A percentile compares a stretch with the other conserved stretches of the same genome.
phyloP scores from a whole-genome alignment of 176 grass and related monocot species.

The Pharus latifolius region DNA sequence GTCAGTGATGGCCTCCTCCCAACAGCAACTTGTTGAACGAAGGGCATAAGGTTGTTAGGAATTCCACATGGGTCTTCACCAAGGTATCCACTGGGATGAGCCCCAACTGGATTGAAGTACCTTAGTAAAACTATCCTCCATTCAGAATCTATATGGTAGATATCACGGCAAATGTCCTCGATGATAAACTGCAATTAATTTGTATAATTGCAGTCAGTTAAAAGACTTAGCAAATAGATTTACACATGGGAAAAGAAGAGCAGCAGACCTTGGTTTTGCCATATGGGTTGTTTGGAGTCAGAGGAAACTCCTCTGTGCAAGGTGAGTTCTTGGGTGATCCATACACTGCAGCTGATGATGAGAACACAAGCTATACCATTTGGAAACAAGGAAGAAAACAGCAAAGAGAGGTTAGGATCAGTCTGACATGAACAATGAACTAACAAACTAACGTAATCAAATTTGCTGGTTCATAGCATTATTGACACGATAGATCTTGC shows the following conservation, averaged over 20 bases:
- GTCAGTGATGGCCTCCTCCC: conserved; percentile 75
- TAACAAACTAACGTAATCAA: not conserved
- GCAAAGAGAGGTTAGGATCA: not conserved
- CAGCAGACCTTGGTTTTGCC: conserved; percentile 78
- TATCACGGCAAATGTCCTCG: conserved; percentile 87
- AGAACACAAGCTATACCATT: conserved; percentile 86
- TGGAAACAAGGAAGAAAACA: not conserved
- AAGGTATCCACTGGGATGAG: conserved; percentile 84
- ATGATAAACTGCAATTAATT: conserved; percentile 66
- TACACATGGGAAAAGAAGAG: conserved; percentile 9
- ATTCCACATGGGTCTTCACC: conserved; percentile 88
- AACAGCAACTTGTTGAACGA: conserved; percentile 97
- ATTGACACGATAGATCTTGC: not conserved
- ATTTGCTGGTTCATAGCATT: not conserved
- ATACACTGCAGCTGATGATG: conserved; percentile 94
- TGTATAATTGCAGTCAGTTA: conserved; percentile 25
- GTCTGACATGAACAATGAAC: not conserved
- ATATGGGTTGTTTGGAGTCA: conserved; percentile 83
- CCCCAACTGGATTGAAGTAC: conserved; percentile 96
- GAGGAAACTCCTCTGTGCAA: conserved; percentile 87
- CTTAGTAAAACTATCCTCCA: conserved; percentile 93
- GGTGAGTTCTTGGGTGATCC: conserved; percentile 83
- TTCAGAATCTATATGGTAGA: conserved; percentile 61
- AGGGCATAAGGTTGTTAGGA: conserved; percentile 98
- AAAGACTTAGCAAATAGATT: not conserved